Percentiles rank a stretch among this genome's conserved stretches.
Evolutionary conservation across 345 rosid genomes (phyloP).

Genomic region (Brassica rapa): DNA sequence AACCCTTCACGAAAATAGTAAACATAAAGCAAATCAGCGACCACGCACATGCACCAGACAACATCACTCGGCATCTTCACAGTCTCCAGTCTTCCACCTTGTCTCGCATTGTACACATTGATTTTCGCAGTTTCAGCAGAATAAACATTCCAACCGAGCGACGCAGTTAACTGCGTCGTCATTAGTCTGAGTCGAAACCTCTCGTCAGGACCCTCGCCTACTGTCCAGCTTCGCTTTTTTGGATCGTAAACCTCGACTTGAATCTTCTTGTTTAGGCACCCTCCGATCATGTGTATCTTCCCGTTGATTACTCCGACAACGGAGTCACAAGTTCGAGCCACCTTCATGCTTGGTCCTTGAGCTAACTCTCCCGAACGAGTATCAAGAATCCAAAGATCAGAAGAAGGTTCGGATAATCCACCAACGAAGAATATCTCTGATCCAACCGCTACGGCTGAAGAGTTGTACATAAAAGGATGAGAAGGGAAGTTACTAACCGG

Average conservation of each 20-base stretch:
- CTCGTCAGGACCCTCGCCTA: slow-evolving; percentile 25
- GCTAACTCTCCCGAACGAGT: slow-evolving; percentile 57
- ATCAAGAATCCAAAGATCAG: slow-evolving; percentile 71
- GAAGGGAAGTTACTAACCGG: slow-evolving; percentile 48
- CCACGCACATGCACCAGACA: slow-evolving; percentile 52
- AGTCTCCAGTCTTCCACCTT: slow-evolving; percentile 49
- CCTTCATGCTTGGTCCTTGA: slow-evolving; percentile 51
- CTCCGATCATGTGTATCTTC: slow-evolving; percentile 45
- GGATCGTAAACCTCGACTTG: slow-evolving; percentile 79
- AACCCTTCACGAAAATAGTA: slow-evolving; percentile 29
- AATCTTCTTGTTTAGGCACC: slow-evolving; percentile 49
- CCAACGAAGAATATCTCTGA: slow-evolving; percentile 59
- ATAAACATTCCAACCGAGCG: slow-evolving; percentile 42
- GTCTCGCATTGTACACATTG: slow-evolving; percentile 52
- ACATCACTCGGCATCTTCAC: slow-evolving; percentile 45
- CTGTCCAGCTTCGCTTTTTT: slow-evolving; percentile 42
- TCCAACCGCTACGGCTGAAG: slow-evolving; percentile 54
- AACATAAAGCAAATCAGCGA: slow-evolving; percentile 1
- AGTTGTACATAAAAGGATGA: slow-evolving; percentile 39
- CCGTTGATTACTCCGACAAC: slow-evolving; percentile 47
- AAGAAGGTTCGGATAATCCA: slow-evolving; percentile 56
- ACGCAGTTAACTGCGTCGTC: background rate
- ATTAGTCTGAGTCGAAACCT: slow-evolving; percentile 39
- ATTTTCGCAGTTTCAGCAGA: slow-evolving; percentile 64
- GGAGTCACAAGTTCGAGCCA: slow-evolving; percentile 60